These are phyloP conservation scores for Quercus lobata DNA, from an alignment of 331 rosid species.

Conservation along the genomic window DNA sequence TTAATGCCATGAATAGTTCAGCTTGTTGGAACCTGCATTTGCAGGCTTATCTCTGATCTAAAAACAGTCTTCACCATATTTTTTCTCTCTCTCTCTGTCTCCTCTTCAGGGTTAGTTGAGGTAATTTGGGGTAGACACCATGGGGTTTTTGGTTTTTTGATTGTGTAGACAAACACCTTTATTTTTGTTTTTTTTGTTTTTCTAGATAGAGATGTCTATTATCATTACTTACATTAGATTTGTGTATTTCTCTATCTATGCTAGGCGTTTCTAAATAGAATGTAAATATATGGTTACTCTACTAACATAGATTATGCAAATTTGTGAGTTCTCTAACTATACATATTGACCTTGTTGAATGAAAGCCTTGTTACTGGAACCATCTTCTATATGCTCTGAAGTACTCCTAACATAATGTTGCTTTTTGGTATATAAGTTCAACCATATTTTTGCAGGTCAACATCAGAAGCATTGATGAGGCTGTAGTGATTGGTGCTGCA, in stretches of 20 bases:
- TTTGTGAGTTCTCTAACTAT: background rate
- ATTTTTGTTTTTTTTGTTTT: no score
- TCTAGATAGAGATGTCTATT: no score
- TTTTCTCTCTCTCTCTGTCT: background rate
- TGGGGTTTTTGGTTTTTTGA: background rate
- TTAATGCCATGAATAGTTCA: background rate
- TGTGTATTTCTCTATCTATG: no score
- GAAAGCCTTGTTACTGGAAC: background rate
- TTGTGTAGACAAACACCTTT: background rate
- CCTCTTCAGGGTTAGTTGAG: background rate
- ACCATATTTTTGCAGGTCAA: conserved; percentile 54
- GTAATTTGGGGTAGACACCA: background rate
- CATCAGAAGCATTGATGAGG: conserved; percentile 97
- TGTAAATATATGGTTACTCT: background rate
- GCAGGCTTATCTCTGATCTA: background rate
- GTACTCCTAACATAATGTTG: background rate
- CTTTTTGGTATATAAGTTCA: conserved; percentile 1
- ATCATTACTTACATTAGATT: no score
- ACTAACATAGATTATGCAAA: background rate
- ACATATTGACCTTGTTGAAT: background rate
- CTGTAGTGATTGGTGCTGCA: conserved; percentile 97
- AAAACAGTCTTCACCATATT: background rate
- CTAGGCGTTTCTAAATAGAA: background rate
- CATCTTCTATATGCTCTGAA: background rate
- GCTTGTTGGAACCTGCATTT: background rate